Percentiles rank a stretch among this genome's conserved stretches.
phyloP scores from a whole-genome alignment of 1,284 basidiomycete species.

The Mycena sp. region DNA sequence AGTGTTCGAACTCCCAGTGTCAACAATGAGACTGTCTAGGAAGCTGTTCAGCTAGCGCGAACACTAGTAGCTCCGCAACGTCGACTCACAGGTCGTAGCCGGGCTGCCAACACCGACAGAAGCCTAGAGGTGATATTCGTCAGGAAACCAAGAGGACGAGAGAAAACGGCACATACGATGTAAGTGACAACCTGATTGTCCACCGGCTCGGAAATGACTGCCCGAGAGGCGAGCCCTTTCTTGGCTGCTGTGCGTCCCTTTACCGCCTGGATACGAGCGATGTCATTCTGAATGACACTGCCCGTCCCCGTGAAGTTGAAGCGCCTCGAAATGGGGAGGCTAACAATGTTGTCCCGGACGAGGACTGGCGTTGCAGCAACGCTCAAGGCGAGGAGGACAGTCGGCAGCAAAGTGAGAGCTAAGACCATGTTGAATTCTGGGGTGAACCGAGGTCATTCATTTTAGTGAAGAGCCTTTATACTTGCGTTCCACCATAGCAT shows the following conservation, averaged over 20 bases:
- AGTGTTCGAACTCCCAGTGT: slow-evolving; percentile 13
- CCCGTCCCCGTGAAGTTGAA: slow-evolving; percentile 57
- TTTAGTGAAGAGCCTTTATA: slow-evolving; percentile 8
- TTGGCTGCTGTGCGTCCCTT: slow-evolving; percentile 40
- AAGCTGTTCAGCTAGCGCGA: too few relatives aligned
- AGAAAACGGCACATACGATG: slow-evolving; percentile 34
- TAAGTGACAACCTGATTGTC: slow-evolving; percentile 56
- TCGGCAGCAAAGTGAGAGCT: slow-evolving; percentile 48
- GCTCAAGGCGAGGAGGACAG: slow-evolving; percentile 53
- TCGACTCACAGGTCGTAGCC: slow-evolving; percentile 58
- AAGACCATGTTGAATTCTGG: slow-evolving; percentile 34
- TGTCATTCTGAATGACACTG: slow-evolving; percentile 63
- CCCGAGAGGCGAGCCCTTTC: slow-evolving; percentile 32
- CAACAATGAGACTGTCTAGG: slow-evolving; percentile 45
- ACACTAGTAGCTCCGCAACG: too few relatives aligned
- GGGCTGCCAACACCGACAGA: slow-evolving; percentile 52
- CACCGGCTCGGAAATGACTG: slow-evolving; percentile 43
- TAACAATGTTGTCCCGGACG: slow-evolving; percentile 50
- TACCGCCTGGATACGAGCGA: slow-evolving; percentile 57
- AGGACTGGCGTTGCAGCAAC: slow-evolving; percentile 58
- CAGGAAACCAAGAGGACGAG: neutral
- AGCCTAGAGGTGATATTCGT: neutral
- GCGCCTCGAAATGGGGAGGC: slow-evolving; percentile 57
- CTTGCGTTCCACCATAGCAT: too few relatives aligned
- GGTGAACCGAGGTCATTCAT: neutral